These are phyloP conservation scores for Populus ilicifolia DNA, from an alignment of 345 rosid genomes.

Conservation along the genomic window DNA sequence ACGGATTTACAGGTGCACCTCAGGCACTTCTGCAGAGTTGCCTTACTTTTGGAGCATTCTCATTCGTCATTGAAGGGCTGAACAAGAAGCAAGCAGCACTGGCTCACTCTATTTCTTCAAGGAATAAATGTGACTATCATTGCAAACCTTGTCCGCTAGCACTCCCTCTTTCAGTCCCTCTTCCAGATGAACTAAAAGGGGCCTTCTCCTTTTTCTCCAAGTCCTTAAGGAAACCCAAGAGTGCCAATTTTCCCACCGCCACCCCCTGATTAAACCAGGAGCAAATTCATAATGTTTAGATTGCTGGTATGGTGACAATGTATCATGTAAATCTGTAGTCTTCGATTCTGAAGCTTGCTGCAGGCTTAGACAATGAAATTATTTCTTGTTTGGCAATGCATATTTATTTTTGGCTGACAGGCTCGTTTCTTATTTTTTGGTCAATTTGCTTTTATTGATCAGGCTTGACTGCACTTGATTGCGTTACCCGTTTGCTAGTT, in stretches of 20 bases:
- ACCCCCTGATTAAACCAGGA: slow-evolving; percentile 9
- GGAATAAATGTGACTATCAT: slow-evolving; percentile 19
- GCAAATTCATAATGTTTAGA: slow-evolving; percentile 1
- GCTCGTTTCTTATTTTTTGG: too few species aligned
- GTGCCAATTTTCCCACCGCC: slow-evolving; percentile 23
- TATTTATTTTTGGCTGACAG: background rate
- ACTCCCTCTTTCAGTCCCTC: slow-evolving; percentile 47
- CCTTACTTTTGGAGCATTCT: slow-evolving; percentile 80
- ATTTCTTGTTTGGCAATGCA: background rate
- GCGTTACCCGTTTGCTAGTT: too few species aligned
- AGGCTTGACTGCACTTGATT: too few species aligned
- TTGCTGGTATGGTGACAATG: slow-evolving; percentile 1
- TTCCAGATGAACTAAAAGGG: slow-evolving; percentile 60
- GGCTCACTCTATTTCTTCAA: slow-evolving; percentile 50
- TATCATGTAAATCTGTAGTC: slow-evolving; percentile 5
- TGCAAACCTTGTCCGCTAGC: slow-evolving; percentile 26
- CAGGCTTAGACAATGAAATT: background rate
- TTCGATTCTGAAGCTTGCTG: background rate
- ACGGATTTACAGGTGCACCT: slow-evolving; percentile 54
- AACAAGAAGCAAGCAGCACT: slow-evolving; percentile 79
- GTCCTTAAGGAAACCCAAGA: slow-evolving; percentile 44
- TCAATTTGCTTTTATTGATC: too few species aligned
- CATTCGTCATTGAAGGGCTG: slow-evolving; percentile 66
- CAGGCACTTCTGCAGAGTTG: slow-evolving; percentile 73
- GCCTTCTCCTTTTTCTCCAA: slow-evolving; percentile 68